Conservation (phyloP, 192 early-diverging fungal species). For the Kickxella alabastrina region DNA sequence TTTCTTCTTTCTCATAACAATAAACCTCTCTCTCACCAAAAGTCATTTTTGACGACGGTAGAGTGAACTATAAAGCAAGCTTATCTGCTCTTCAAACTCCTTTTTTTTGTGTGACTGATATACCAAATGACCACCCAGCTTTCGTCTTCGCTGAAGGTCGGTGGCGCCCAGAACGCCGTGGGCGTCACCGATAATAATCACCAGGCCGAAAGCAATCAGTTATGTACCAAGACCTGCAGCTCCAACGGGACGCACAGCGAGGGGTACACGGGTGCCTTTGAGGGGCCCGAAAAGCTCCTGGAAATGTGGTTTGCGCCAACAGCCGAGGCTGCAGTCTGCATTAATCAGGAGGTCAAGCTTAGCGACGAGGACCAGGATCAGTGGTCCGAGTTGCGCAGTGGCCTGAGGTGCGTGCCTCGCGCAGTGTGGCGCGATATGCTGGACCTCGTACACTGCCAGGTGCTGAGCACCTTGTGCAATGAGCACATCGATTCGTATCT, state of each 20-base stretch:
- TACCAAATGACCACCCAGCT: conserved; percentile 4
- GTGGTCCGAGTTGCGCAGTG: conserved; percentile 45
- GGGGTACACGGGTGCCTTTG: conserved; percentile 67
- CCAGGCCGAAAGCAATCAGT: conserved; percentile 37
- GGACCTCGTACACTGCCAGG: conserved; percentile 86
- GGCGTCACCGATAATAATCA: conserved; percentile 46
- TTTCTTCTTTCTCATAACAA: no score
- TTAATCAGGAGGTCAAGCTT: conserved; percentile 18
- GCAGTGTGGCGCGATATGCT: conserved; percentile 91
- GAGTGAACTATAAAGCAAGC: no score
- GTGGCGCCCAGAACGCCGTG: conserved; percentile 49
- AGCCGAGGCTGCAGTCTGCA: conserved; percentile 14
- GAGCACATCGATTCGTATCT: conserved; percentile 86
- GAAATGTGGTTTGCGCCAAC: conserved; percentile 87
- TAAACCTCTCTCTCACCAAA: no score
- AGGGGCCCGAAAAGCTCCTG: conserved; percentile 97
- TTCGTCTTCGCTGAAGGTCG: conserved; percentile 45
- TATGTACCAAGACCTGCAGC: conserved; percentile 44
- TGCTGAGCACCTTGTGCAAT: conserved; percentile 82
- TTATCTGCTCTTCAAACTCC: no score
- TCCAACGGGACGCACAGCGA: conserved; percentile 48
- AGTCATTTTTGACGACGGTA: no score
- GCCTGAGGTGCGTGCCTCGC: conserved; percentile 71
- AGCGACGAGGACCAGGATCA: conserved; percentile 37
- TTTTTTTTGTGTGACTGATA: no score